Conservation (phyloP, 1,284 basidiomycete species). For the Volvariella surrecta region DNA sequence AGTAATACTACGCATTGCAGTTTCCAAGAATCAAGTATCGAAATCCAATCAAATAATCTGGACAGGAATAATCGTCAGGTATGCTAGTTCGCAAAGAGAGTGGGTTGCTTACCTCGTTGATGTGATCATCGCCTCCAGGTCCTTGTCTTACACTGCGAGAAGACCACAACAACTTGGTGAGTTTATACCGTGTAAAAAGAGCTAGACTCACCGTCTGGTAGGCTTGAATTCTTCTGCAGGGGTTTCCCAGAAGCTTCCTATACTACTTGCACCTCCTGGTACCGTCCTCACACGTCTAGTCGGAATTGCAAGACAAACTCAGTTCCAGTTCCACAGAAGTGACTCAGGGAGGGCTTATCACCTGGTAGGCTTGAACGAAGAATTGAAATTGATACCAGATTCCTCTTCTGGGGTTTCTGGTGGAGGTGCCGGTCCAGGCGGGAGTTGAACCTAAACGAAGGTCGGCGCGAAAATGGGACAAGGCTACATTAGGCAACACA, state of each 20-base stretch:
- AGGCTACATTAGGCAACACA: background rate
- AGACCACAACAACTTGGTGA: constrained; percentile 3
- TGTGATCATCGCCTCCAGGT: constrained; percentile 56
- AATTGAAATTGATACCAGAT: constrained; percentile 22
- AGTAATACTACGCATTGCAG: no score
- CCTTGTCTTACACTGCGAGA: constrained; percentile 42
- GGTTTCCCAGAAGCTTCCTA: constrained; percentile 39
- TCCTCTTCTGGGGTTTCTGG: constrained; percentile 17
- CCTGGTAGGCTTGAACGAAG: constrained; percentile 39
- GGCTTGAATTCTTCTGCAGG: constrained; percentile 41
- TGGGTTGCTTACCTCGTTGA: constrained; percentile 36
- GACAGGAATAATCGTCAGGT: no score
- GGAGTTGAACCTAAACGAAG: constrained; percentile 3
- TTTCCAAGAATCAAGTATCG: no score
- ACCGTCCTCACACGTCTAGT: constrained; percentile 42
- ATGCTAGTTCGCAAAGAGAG: no score
- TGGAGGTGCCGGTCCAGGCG: constrained; percentile 7
- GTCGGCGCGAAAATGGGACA: background rate
- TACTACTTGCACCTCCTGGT: constrained; percentile 40
- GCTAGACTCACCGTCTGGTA: constrained; percentile 44
- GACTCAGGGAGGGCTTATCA: constrained; percentile 12
- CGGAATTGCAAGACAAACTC: background rate
- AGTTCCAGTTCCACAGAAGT: background rate
- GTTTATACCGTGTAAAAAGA: background rate
- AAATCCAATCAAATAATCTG: no score